Base-by-base conservation (phyloP, 2,329 filamentous ascomycete species). In the Scleromitrula shiraiana region DNA sequence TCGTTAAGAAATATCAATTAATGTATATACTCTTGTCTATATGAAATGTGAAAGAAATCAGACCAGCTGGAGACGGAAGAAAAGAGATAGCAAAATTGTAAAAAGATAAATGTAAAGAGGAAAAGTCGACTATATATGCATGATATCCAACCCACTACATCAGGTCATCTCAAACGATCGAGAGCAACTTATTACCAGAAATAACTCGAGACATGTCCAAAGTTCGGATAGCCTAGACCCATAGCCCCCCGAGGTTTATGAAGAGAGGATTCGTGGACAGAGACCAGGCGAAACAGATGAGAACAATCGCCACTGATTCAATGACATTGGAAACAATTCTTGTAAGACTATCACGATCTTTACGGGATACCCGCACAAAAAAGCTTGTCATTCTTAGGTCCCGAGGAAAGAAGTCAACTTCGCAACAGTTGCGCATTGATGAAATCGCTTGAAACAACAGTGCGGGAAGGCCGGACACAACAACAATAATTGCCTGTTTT, bases 261-360 rank as follows among this genome's bases (percentile, higher is more conserved):
- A 32, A n/a, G 29, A 32, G 29, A 3, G 29, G 29, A 32, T 32
- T 32, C 29, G 29, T 32, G 29, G 15, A 32, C 12, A n/a, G 15
- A 32, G 29, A 46, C n/a, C 24, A 40, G 35, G 26, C 26, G 19
- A 46, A 40, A 46, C 36, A 41, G 23, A 41, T 41, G 20, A n/a
- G 43, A 32, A 5, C 22, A 30, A 40, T 23, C 27, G 8, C 26
- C 24, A 17, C 17, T 20, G 19, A 39, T 32, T 23, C 35, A 42
- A 19, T 19, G 8, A 15, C 38, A 48, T 48, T 22, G 23, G 37
- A 48, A 48, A 48, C 45, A 42, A 26, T 32, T 29, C 23, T 48
- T 35, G 45, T 48, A 38, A 27, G 38, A 42, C 38, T 35, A 33
- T 32, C 29, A 29, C 40, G n/a, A 27, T 22, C 44, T 41, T 46